Evolutionary conservation across 768 basidiomycete genomes (phyloP), one percentile per base, ranked within the genome.

Genomic region (Rubroboletus pulcherrimus): DNA sequence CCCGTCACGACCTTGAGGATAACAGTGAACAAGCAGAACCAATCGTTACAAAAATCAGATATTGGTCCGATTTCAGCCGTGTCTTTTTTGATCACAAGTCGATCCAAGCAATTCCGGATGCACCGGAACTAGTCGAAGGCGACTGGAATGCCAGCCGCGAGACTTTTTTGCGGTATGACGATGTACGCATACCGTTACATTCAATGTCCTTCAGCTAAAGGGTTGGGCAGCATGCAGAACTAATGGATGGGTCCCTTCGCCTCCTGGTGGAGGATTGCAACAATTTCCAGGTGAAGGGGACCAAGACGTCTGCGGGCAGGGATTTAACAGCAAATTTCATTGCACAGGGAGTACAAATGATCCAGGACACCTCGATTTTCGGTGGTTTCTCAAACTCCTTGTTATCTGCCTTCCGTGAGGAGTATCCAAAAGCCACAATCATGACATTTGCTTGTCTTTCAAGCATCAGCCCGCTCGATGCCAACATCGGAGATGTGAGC

Each of bases 201-300:
- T 17, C 49, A 7, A 31, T 41, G 9, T 31, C 49, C 29, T 15
- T 9, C 17, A 2, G 40, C 47, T 60, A 30, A 60, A 39, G 42
- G n/a, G 41, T 38, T 43, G 24, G 21, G 7, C 54, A 91, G 89
- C 79, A 83, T 42, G 71, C 71, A n/a, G 79, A 79, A 48, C 63
- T 91, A 46, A 84, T 89, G 81, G 89, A 91, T 41, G 83, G 80
- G 5, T 75, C 83, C 12, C 74, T 91, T 49, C 79, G 90, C 17
- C 72, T 78, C 15, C 80, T 87, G 52, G 77, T 88, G 5, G 90
- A 93, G 65, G 89, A 90, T 60, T 89, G 87, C 63, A 80, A 91
- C 65, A 79, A 80, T 49, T 75, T 86, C 14, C 90, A 91, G 81
- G 89, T 87, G 59, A 51, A 49, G 44, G 3, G 26, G 7, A 19